Conservation (phyloP, 768 basidiomycete species). For the Agrocybe chaxingu region DNA sequence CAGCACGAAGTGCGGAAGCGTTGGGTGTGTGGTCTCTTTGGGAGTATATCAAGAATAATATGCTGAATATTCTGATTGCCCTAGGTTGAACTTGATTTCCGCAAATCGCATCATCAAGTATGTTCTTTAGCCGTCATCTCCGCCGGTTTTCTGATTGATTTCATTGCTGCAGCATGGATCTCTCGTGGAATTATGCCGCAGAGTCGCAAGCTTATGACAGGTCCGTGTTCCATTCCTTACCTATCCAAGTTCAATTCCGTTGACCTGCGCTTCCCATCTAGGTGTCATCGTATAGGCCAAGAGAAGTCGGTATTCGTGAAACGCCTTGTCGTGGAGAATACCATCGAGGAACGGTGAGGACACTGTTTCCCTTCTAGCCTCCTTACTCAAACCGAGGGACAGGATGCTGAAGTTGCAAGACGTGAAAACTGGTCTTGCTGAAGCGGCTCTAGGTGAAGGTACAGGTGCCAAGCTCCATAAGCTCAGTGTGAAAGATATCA, state of each 20-base stretch:
- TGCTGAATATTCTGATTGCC: neutral
- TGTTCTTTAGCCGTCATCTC: conserved; percentile 11
- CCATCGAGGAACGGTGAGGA: conserved; percentile 73
- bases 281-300: conserved; percentile 69
- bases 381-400: neutral
- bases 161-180: conserved; percentile 50
- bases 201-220: conserved; percentile 65
- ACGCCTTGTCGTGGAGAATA: conserved; percentile 61
- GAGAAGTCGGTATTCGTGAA: conserved; percentile 67
- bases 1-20: conserved; percentile 67
- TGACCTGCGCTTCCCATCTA: conserved; percentile 17
- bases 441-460: conserved; percentile 71
- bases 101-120: conserved; percentile 74
- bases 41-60: neutral
- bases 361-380: neutral
- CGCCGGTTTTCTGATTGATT: neutral
- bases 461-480: conserved; percentile 57
- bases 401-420: conserved; percentile 72
- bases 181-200: conserved; percentile 72
- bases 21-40: conserved; percentile 36
- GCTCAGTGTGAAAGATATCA: conserved; percentile 67
- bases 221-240: conserved; percentile 5
- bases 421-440: conserved; percentile 61
- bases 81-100: conserved; percentile 54
- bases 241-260: neutral